Conservation (phyloP, 495 filamentous ascomycete species). For the Cudoniella acicularis region DNA sequence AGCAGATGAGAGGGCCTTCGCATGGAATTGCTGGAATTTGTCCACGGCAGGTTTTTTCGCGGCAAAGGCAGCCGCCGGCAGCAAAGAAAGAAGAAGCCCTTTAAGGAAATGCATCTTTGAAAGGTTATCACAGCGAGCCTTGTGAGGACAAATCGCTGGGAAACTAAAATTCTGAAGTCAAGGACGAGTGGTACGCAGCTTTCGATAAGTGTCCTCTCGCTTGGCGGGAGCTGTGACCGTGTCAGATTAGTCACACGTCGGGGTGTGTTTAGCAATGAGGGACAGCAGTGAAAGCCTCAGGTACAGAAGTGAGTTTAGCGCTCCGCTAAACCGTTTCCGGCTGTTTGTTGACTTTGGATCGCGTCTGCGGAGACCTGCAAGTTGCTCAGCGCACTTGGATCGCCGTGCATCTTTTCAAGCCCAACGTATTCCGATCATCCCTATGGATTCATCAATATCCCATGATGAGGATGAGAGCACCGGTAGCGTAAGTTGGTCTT, state of each 20-base stretch:
- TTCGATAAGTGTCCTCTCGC: background rate
- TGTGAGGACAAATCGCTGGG: background rate
- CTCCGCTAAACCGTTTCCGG: conserved; percentile 23
- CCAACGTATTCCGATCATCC: background rate
- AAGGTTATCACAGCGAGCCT: conserved; percentile 12
- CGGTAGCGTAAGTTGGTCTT: conserved; percentile 13
- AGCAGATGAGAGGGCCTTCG: conserved; percentile 58
- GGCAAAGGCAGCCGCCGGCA: conserved; percentile 52
- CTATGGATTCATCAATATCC: conserved; percentile 23
- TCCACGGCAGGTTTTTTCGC: conserved; percentile 52
- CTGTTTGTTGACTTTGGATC: conserved; percentile 30
- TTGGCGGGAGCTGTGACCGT: background rate
- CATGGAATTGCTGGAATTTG: conserved; percentile 64
- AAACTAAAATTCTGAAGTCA: background rate
- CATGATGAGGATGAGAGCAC: conserved; percentile 20
- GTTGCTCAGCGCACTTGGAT: background rate
- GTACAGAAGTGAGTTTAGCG: background rate
- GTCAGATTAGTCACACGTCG: background rate
- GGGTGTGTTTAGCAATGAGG: background rate
- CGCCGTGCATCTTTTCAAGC: background rate
- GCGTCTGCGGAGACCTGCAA: background rate
- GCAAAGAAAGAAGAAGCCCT: conserved; percentile 43
- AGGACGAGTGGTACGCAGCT: background rate
- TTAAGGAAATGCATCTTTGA: conserved; percentile 54
- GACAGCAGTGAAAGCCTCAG: background rate